Percentiles rank a stretch among this genome's conserved stretches.
These are phyloP conservation scores for Alopecurus myosuroides DNA, from an alignment of 176 grass and related monocot species.

Conservation along the genomic window DNA sequence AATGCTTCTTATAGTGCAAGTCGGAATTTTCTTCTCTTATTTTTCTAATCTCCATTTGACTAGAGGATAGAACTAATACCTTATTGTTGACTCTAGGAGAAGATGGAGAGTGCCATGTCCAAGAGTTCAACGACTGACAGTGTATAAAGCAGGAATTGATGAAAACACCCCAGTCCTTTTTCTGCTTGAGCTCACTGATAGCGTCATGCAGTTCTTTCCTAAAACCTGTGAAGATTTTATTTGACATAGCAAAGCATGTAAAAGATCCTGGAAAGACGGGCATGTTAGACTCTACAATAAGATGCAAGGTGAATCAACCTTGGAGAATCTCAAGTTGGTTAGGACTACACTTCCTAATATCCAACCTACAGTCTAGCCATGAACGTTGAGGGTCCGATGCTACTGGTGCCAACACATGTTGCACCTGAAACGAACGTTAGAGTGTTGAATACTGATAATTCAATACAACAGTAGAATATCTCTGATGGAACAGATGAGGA, in stretches of 20 bases:
- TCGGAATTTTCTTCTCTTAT: background rate
- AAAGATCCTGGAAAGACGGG: background rate
- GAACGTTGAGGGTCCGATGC: constrained; percentile 48
- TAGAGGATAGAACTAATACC: constrained; percentile 16
- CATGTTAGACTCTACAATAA: background rate
- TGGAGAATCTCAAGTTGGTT: constrained; percentile 63
- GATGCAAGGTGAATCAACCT: constrained; percentile 43
- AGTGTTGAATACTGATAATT: background rate
- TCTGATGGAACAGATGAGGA: background rate
- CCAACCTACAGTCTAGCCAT: constrained; percentile 65
- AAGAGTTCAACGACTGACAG: constrained; percentile 51
- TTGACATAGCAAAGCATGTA: background rate
- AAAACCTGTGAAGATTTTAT: constrained; percentile 44
- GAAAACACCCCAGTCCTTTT: constrained; percentile 67
- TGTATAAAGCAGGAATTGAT: constrained; percentile 76
- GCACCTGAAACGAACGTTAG: constrained; percentile 52
- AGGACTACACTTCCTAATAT: constrained; percentile 67
- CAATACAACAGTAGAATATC: background rate
- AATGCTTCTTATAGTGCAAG: background rate
- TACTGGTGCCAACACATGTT: constrained; percentile 64
- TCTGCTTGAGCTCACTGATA: constrained; percentile 37
- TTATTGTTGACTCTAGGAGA: constrained; percentile 63
- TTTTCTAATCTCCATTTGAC: background rate
- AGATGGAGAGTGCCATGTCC: constrained; percentile 64
- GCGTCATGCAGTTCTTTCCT: constrained; percentile 40